These are phyloP conservation scores for Brassica rapa DNA, from an alignment of 345 rosid genomes.

Conservation along the genomic window DNA sequence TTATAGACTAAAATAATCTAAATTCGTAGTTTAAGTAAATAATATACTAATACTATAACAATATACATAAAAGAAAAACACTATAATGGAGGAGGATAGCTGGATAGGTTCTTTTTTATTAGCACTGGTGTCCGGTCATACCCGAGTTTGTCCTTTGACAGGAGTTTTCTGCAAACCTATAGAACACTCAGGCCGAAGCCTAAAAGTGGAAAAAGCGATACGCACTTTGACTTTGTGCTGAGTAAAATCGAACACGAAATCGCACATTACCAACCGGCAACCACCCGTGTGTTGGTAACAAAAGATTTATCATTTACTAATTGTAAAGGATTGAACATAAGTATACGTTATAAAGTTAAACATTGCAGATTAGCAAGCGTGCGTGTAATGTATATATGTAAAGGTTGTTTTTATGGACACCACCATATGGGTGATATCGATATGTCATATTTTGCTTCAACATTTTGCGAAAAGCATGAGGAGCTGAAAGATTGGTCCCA, in stretches of 20 bases:
- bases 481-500: conserved; percentile 36
- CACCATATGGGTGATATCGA: conserved; percentile 32
- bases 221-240: not conserved
- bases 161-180: not conserved
- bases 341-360: not conserved
- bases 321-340: not conserved
- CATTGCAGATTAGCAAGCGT: conserved; percentile 20
- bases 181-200: not conserved
- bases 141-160: not conserved
- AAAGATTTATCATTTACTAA: not conserved
- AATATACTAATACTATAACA: not conserved
- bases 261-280: not conserved
- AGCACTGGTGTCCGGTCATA: not conserved
- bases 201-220: not conserved
- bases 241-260: not conserved
- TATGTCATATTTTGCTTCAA: conserved; percentile 35
- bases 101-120: not conserved
- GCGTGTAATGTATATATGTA: conserved; percentile 10
- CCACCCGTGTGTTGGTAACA: not conserved
- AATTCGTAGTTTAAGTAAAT: not conserved
- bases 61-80: not conserved
- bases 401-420: conserved; percentile 19
- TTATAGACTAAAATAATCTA: not conserved
- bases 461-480: conserved; percentile 29
- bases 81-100: not conserved